Conservation (phyloP, 75 land plant species). For the Picea glauca region DNA sequence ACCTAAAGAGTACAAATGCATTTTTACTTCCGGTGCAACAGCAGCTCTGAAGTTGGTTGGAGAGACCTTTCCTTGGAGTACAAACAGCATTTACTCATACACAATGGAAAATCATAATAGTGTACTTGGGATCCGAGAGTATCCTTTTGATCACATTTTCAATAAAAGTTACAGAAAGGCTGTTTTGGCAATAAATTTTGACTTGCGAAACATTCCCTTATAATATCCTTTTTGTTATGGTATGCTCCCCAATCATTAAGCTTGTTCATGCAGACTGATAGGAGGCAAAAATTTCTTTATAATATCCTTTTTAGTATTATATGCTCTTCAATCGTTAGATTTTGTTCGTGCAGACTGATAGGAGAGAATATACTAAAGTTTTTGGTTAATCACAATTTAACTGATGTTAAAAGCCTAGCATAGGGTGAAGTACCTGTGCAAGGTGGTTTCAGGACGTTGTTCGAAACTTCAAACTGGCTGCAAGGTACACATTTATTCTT, state of each 20-base stretch:
- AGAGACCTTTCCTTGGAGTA: slow-evolving; percentile 88
- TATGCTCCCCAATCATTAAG: neutral
- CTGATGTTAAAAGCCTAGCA: neutral
- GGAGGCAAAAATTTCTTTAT: neutral
- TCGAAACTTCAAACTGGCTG: neutral
- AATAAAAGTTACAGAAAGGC: neutral
- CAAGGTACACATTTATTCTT: neutral
- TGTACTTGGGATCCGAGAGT: slow-evolving; percentile 98
- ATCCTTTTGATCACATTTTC: slow-evolving; percentile 35
- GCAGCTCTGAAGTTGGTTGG: slow-evolving; percentile 89
- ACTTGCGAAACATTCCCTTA: neutral
- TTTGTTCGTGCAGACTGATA: neutral
- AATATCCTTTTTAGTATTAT: neutral
- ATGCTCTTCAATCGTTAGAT: neutral
- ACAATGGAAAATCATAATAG: slow-evolving; percentile 98
- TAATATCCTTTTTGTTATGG: neutral
- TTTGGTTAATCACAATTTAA: neutral
- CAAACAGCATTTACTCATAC: slow-evolving; percentile 61
- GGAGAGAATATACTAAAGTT: neutral
- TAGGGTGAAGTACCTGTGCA: neutral
- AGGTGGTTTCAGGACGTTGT: slow-evolving; percentile 1
- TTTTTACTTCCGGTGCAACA: slow-evolving; percentile 98
- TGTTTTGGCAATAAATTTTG: neutral
- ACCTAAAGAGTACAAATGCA: slow-evolving; percentile 71
- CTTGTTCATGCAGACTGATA: neutral